phyloP scores from a whole-genome alignment of 805 yeast genomes.

The Kuraishia hungarica region DNA sequence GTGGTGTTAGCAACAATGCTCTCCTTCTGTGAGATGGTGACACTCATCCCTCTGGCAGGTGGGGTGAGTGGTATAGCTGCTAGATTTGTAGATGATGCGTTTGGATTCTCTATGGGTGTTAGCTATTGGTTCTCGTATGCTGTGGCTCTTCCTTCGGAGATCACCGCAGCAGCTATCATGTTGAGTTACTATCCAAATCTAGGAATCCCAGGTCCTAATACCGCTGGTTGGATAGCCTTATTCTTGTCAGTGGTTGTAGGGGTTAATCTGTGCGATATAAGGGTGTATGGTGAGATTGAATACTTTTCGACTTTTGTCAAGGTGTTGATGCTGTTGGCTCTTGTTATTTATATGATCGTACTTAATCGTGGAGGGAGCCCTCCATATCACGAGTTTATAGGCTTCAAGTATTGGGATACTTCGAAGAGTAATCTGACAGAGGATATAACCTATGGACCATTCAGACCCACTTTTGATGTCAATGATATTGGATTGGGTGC shows the following conservation, averaged over 20 bases:
- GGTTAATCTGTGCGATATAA: conserved; percentile 59
- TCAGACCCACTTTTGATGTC: conserved; percentile 64
- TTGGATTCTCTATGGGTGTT: conserved; percentile 69
- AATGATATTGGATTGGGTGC: conserved; percentile 52
- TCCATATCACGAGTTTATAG: conserved; percentile 36
- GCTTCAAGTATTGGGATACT: conserved; percentile 63
- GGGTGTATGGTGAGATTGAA: conserved; percentile 69
- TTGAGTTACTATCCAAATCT: conserved; percentile 56
- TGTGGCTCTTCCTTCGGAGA: conserved; percentile 68
- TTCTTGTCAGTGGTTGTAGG: conserved; percentile 36
- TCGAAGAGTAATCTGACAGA: conserved; percentile 37
- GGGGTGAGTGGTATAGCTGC: conserved; percentile 72
- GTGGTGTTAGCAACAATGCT: conserved; percentile 62
- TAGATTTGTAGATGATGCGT: conserved; percentile 69
- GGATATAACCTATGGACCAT: conserved; percentile 55
- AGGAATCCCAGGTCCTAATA: conserved; percentile 38
- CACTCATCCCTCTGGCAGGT: conserved; percentile 69
- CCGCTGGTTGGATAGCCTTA: conserved; percentile 64
- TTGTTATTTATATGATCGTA: conserved; percentile 58
- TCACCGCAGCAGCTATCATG: conserved; percentile 75
- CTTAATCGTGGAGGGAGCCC: conserved; percentile 52
- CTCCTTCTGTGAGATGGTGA: conserved; percentile 76
- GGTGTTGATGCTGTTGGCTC: conserved; percentile 38
- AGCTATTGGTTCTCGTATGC: conserved; percentile 68
- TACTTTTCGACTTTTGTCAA: conserved; percentile 53